Evolutionary conservation across 176 grass and related monocot species (phyloP).

Genomic region (Oryza brachyantha): DNA sequence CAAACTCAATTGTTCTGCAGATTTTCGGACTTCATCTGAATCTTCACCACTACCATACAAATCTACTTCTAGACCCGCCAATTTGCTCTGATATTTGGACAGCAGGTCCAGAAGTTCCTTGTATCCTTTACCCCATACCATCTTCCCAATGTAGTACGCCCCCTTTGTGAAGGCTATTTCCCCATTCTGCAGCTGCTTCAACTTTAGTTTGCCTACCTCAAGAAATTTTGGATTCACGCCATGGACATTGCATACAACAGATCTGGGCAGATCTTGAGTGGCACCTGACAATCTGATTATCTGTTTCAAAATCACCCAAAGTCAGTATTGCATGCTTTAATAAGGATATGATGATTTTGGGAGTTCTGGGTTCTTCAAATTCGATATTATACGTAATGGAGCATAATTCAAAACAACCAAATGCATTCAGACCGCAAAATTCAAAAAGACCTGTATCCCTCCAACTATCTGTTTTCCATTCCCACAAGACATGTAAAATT

Average conservation of each 20-base stretch:
- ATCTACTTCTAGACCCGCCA: conserved; percentile 74
- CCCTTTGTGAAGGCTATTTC: conserved; percentile 72
- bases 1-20: conserved; percentile 65
- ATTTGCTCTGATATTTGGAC: conserved; percentile 69
- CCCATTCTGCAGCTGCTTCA: conserved; percentile 62
- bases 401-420: not conserved
- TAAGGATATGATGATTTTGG: not conserved
- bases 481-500: not conserved
- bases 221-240: conserved; percentile 98
- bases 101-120: conserved; percentile 81
- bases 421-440: conserved; percentile 5
- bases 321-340: not conserved
- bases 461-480: not conserved
- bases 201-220: conserved; percentile 77
- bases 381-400: conserved; percentile 10
- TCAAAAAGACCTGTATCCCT: not conserved
- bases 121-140: conserved; percentile 98
- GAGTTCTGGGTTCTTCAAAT: not conserved
- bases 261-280: conserved; percentile 84
- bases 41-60: conserved; percentile 94
- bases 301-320: conserved; percentile 32
- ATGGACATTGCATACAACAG: conserved; percentile 90
- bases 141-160: conserved; percentile 95
- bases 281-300: conserved; percentile 90
- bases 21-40: conserved; percentile 58